These are phyloP conservation scores for Aspergillus jensenii DNA, from an alignment of 2,329 filamentous ascomycete genomes.

Conservation along the genomic window DNA sequence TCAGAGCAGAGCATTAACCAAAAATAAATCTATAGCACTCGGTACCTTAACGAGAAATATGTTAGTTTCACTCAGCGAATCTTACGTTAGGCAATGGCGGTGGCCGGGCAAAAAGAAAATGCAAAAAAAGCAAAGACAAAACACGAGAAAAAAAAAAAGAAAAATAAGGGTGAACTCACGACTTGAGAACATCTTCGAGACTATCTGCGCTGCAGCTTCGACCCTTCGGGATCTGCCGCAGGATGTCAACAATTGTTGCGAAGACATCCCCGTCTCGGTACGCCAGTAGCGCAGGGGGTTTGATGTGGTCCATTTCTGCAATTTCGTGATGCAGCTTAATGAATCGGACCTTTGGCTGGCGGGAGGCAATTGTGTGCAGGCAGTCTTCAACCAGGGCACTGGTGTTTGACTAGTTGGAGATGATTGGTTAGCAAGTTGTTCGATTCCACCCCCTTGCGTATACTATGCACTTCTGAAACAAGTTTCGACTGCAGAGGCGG, in stretches of 20 bases:
- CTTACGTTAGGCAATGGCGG: not conserved
- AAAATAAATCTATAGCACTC: slow-evolving; percentile 6
- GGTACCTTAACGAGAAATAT: not conserved
- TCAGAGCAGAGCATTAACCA: too few relatives aligned
- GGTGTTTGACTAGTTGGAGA: slow-evolving; percentile 60
- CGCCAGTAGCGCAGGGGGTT: slow-evolving; percentile 82
- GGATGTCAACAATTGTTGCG: slow-evolving; percentile 81
- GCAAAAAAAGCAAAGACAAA: not conserved
- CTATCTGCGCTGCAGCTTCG: slow-evolving; percentile 51
- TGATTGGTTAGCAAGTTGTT: slow-evolving; percentile 3
- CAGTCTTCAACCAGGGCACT: slow-evolving; percentile 77
- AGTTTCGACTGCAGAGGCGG: not conserved
- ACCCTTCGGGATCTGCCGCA: slow-evolving; percentile 75
- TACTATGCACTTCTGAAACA: not conserved
- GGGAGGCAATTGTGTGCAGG: slow-evolving; percentile 70
- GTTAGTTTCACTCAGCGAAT: not conserved
- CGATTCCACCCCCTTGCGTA: not conserved
- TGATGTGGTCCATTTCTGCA: slow-evolving; percentile 88
- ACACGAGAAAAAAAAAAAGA: not conserved
- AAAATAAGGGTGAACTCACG: slow-evolving; percentile 41
- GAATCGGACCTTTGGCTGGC: slow-evolving; percentile 74
- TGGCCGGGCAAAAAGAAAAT: not conserved
- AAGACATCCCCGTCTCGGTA: slow-evolving; percentile 91
- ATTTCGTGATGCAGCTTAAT: slow-evolving; percentile 88
- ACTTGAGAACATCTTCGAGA: slow-evolving; percentile 58